Evolutionary conservation across 257 asterid genomes (phyloP).

Genomic region (Solanum chiquidenum): DNA sequence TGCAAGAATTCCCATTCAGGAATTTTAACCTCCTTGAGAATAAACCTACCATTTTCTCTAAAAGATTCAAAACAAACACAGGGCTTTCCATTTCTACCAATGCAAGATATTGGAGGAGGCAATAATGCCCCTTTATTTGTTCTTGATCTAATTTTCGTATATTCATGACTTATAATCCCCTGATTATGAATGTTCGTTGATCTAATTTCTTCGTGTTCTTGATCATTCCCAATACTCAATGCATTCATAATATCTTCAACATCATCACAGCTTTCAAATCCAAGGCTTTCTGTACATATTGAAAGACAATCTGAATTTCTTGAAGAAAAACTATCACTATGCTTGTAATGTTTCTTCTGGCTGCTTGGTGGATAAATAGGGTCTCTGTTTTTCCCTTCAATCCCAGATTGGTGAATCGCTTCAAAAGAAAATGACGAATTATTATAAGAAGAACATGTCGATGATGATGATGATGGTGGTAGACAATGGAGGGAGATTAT

Average conservation of each 20-base stretch:
- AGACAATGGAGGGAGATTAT: slow-evolving; percentile 11
- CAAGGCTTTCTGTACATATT: slow-evolving; percentile 66
- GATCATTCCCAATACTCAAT: slow-evolving; percentile 10
- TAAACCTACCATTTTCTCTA: slow-evolving; percentile 65
- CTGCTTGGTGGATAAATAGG: neutral
- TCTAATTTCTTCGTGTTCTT: slow-evolving; percentile 1
- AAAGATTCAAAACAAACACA: slow-evolving; percentile 47
- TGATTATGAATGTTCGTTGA: neutral
- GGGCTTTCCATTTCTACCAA: slow-evolving; percentile 69
- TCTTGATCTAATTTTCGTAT: slow-evolving; percentile 26
- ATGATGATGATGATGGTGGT: slow-evolving; percentile 10
- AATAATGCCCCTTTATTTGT: slow-evolving; percentile 11
- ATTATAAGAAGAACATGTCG: neutral
- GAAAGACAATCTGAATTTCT: slow-evolving; percentile 46
- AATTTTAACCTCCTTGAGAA: slow-evolving; percentile 57
- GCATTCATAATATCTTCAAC: slow-evolving; percentile 33
- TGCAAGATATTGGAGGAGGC: slow-evolving; percentile 84
- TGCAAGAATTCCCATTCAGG: slow-evolving; percentile 63
- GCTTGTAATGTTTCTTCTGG: slow-evolving; percentile 15
- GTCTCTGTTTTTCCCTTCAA: slow-evolving; percentile 5
- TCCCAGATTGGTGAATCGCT: neutral
- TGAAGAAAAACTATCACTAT: slow-evolving; percentile 43
- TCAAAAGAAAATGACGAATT: neutral
- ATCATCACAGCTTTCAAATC: slow-evolving; percentile 64
- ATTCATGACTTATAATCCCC: neutral